Evolutionary conservation across 768 basidiomycete genomes (phyloP).

Genomic region (Auriscalpium microsporum): DNA sequence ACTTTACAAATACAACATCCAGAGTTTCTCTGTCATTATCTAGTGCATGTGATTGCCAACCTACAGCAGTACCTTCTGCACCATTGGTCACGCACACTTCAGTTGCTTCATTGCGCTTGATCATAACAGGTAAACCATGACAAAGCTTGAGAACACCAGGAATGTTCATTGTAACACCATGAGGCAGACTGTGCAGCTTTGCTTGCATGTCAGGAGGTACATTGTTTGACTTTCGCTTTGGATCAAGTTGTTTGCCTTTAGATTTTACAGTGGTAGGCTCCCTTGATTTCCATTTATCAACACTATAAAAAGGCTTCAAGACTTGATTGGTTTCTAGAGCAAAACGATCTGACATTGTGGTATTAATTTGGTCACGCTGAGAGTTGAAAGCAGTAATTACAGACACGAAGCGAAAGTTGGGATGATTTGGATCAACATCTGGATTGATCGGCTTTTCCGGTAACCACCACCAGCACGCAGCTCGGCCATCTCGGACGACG

Average conservation of each 20-base stretch:
- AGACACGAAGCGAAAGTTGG: constrained; percentile 25
- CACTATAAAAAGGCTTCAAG: constrained; percentile 22
- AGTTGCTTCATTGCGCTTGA: constrained; percentile 17
- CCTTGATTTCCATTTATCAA: not conserved
- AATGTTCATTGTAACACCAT: constrained; percentile 9
- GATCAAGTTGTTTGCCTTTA: not conserved
- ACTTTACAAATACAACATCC: constrained; percentile 11
- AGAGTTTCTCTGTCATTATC: not conserved
- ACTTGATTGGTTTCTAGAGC: constrained; percentile 23
- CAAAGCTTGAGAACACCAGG: constrained; percentile 15
- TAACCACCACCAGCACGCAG: too few species aligned
- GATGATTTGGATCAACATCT: constrained; percentile 8
- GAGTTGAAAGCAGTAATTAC: constrained; percentile 31
- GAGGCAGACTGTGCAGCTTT: constrained; percentile 18
- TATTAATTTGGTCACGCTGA: constrained; percentile 31
- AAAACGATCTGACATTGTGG: constrained; percentile 24
- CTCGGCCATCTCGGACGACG: too few species aligned
- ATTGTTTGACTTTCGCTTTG: not conserved
- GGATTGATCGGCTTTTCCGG: too few species aligned
- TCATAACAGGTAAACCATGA: constrained; percentile 17
- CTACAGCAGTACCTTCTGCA: constrained; percentile 13
- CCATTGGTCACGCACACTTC: constrained; percentile 20
- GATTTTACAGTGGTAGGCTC: not conserved
- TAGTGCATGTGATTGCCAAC: constrained; percentile 5
- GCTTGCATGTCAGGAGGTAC: constrained; percentile 2